Conservation (phyloP, 78 protist species). For the Cyanophora paradoxa region DNA sequence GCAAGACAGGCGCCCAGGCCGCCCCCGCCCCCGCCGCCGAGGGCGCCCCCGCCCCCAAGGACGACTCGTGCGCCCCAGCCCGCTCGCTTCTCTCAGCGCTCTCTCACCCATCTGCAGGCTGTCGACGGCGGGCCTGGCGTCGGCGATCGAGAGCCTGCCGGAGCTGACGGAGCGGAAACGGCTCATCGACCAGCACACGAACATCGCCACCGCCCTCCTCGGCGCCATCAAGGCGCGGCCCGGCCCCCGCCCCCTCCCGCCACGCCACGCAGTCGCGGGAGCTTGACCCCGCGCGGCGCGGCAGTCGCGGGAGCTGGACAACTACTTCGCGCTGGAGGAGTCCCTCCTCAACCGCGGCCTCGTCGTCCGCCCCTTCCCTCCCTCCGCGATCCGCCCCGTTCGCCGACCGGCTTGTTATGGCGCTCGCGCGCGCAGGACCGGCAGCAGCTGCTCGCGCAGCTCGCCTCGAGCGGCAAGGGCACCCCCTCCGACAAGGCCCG, state of each 20-base stretch:
- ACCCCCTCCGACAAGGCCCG: slow-evolving; percentile 62
- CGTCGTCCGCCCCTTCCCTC: too few relatives aligned
- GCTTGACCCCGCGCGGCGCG: neutral
- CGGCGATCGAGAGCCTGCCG: neutral
- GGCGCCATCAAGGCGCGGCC: slow-evolving; percentile 25
- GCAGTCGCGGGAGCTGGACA: slow-evolving; percentile 49
- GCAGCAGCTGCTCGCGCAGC: slow-evolving; percentile 36
- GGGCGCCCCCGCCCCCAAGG: too few relatives aligned
- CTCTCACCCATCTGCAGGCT: too few relatives aligned
- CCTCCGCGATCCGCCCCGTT: too few relatives aligned
- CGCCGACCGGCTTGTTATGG: too few relatives aligned
- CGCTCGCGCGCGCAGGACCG: neutral
- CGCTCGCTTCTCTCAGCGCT: too few relatives aligned
- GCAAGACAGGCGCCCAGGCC: neutral
- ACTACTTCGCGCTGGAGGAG: slow-evolving; percentile 21
- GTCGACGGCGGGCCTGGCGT: neutral
- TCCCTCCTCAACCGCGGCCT: neutral
- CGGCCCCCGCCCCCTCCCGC: neutral
- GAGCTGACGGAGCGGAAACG: slow-evolving; percentile 58
- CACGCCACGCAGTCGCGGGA: neutral
- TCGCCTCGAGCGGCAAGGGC: slow-evolving; percentile 41
- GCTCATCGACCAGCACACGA: slow-evolving; percentile 58
- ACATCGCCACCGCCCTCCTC: slow-evolving; percentile 62
- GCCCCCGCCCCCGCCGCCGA: too few relatives aligned
- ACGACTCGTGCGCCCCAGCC: too few relatives aligned